Conservation (phyloP, 2,329 filamentous ascomycete genomes). For the Aspergillus melleus region DNA sequence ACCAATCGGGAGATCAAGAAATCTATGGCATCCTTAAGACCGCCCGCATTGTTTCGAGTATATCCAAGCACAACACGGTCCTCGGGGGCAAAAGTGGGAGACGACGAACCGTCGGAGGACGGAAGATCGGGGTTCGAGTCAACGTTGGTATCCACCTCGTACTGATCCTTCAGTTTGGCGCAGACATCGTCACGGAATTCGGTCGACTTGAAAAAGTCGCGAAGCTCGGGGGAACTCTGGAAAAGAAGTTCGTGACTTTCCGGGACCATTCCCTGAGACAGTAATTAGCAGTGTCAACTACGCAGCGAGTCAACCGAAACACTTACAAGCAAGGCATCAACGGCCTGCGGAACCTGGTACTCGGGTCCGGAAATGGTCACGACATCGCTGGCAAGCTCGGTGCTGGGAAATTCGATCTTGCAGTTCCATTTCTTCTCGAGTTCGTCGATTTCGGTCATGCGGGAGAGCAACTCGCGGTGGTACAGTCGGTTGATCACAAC, state of each 20-base stretch:
- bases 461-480: constrained; percentile 87
- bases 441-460: constrained; percentile 85
- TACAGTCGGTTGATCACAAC: constrained; percentile 93
- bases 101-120: constrained; percentile 36
- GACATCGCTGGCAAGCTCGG: constrained; percentile 93
- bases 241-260: constrained; percentile 92
- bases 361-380: constrained; percentile 95
- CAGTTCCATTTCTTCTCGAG: constrained; percentile 99
- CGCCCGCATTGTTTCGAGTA: constrained; percentile 95
- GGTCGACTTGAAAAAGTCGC: constrained; percentile 76
- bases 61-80: constrained; percentile 71
- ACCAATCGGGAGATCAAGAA: constrained; percentile 85
- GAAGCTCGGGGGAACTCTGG: constrained; percentile 71
- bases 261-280: constrained; percentile 81
- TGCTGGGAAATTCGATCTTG: constrained; percentile 98
- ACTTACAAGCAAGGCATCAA: constrained; percentile 83
- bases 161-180: constrained; percentile 82
- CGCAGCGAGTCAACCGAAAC: neutral
- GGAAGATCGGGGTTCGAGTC: constrained; percentile 48
- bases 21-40: constrained; percentile 92
- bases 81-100: constrained; percentile 51
- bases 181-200: constrained; percentile 80
- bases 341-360: constrained; percentile 96
- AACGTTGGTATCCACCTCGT: constrained; percentile 83
- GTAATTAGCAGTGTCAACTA: neutral